These are phyloP conservation scores for Phialophora chinensis DNA, from an alignment of 2,329 filamentous ascomycete species.

Conservation along the genomic window DNA sequence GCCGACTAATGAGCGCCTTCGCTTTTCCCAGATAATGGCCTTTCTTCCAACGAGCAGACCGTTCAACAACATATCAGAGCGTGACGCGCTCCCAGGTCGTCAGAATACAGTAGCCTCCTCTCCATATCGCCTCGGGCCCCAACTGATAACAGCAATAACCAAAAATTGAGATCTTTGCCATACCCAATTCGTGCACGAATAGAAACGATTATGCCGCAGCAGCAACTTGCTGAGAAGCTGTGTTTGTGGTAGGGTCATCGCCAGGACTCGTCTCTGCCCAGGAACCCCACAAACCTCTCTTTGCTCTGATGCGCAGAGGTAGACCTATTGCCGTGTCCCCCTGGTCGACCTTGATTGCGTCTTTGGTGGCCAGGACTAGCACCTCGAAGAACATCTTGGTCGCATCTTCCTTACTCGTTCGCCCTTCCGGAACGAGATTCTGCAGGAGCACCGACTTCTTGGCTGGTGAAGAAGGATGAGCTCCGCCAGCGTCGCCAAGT, in stretches of 20 bases:
- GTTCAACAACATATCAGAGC: background rate
- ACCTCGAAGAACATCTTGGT: conserved; percentile 99
- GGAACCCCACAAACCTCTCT: conserved; percentile 93
- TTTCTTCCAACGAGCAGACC: background rate
- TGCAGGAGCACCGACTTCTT: conserved; percentile 85
- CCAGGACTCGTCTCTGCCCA: conserved; percentile 75
- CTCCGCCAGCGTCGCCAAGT: conserved; percentile 74
- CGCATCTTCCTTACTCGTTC: conserved; percentile 83
- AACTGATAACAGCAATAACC: background rate
- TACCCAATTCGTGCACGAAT: background rate
- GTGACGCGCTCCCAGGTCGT: background rate
- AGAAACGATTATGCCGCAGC: background rate
- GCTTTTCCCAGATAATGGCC: conserved; percentile 7
- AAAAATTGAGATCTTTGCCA: background rate
- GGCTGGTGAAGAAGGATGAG: conserved; percentile 73
- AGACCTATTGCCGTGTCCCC: conserved; percentile 73
- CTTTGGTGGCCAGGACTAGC: conserved; percentile 93
- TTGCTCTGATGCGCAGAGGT: conserved; percentile 81
- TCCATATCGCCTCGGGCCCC: background rate
- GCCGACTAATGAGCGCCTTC: conserved; percentile 1
- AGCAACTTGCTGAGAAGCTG: conserved; percentile 30
- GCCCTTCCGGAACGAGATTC: conserved; percentile 80
- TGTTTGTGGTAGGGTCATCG: conserved; percentile 31
- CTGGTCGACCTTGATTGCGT: conserved; percentile 97
- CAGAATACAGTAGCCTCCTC: conserved; percentile 4